Conservation (phyloP, 1,284 basidiomycete genomes). For the Ustilago xerochloae region DNA sequence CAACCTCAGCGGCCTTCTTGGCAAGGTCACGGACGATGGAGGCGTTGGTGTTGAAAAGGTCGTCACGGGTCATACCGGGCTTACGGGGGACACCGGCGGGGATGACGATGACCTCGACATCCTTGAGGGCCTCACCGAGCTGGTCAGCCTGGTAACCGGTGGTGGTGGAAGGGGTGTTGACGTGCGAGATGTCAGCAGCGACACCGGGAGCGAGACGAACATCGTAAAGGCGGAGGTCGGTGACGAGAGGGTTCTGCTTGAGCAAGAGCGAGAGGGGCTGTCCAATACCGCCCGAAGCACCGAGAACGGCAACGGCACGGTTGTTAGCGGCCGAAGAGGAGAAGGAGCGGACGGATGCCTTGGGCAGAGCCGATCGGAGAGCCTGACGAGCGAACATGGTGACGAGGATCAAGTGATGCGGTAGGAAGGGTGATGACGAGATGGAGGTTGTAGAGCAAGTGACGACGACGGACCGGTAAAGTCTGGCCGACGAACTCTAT, state of each 20-base stretch:
- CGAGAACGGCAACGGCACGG: constrained; percentile 88
- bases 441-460: constrained; percentile 15
- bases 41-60: constrained; percentile 98
- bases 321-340: constrained; percentile 79
- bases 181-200: constrained; percentile 74
- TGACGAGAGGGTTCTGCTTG: constrained; percentile 85
- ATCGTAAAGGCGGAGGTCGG: constrained; percentile 72
- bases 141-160: constrained; percentile 78
- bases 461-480: constrained; percentile 13
- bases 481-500: constrained; percentile 5
- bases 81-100: constrained; percentile 80
- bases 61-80: constrained; percentile 88
- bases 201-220: constrained; percentile 70
- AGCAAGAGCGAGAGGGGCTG: constrained; percentile 84
- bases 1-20: constrained; percentile 82
- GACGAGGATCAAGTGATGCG: constrained; percentile 3
- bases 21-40: constrained; percentile 97
- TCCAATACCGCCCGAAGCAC: constrained; percentile 85
- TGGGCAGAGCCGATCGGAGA: constrained; percentile 45
- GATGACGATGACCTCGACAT: constrained; percentile 90
- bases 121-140: constrained; percentile 85
- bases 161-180: constrained; percentile 88
- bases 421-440: constrained; percentile 10
- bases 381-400: constrained; percentile 62
- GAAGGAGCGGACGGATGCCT: constrained; percentile 74